Base-by-base conservation (phyloP, 2,329 filamentous ascomycete genomes). In the Capronia coronata region DNA sequence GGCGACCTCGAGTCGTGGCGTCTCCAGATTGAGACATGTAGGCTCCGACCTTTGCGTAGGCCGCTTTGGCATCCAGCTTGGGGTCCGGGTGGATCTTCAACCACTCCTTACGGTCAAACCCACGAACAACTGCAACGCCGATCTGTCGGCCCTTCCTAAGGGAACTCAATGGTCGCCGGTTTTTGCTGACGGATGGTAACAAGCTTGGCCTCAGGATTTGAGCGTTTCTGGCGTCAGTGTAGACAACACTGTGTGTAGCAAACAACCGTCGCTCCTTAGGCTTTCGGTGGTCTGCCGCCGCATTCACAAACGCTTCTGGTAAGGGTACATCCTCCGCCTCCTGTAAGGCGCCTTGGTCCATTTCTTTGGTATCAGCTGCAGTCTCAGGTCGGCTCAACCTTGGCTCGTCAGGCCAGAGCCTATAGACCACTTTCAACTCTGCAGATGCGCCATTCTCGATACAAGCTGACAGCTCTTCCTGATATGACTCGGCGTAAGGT, bases 401-500 rank as follows among this genome's bases (percentile, higher is more conserved):
- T 37, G 63, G 64, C 29, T 64, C 59, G 4, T 68, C 62, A 1
- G 86, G 84, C 89, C 90, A 96, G 7, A 97, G 71, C 29, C 75
- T 81, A 67, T 95, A 82, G 0, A 87, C 80, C 6, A 96, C 83
- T 66, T 97, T 97, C 69, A 93, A 84, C 67, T 98, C 93, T 0
- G 91, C 93, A 8, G 84, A 74, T 1, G 91, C 83, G 1, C 93
- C 93, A 49, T 96, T 87, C 43, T 95, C 87, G 4, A 95, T 76
- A 3, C 93, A 94, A 66, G 88, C 94, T 57, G 84, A 82, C 6
- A 98, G 72, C 67, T 98, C 91, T 62, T 96, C 90, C 45, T 77
- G 78, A 89, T 93, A 98, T 1, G 91, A 95, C 60, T 93, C 81
- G 1, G 86, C 89, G 84, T 91, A 95, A 0, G 88, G 87, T 46